Percentiles rank a stretch among this genome's conserved stretches.
Conservation (phyloP, 140 eudicot species). For the Anethum foeniculum region DNA sequence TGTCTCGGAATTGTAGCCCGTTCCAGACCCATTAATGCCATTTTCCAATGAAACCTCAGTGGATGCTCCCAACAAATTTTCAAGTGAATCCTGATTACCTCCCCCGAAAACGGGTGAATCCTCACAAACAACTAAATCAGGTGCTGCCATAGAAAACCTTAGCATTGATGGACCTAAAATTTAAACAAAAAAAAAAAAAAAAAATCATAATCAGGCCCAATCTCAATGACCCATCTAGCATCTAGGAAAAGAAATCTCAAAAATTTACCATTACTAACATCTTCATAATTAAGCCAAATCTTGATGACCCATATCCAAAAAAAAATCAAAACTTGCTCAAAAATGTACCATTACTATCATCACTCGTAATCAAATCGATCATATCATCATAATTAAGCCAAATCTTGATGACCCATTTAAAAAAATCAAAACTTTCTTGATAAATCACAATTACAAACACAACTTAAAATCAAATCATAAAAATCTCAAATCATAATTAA, state of each 20-base stretch:
- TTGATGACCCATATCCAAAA: slow-evolving; percentile 1
- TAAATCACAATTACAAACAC: slow-evolving; percentile 29
- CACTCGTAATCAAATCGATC: slow-evolving; percentile 28
- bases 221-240: slow-evolving; percentile 7
- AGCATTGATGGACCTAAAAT: slow-evolving; percentile 37
- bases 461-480: not conserved
- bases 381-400: slow-evolving; percentile 24
- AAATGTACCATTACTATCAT: slow-evolving; percentile 28
- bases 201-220: slow-evolving; percentile 12
- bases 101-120: slow-evolving; percentile 61
- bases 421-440: slow-evolving; percentile 15
- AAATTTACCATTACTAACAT: slow-evolving; percentile 31
- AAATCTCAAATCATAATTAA: not conserved
- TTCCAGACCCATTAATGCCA: slow-evolving; percentile 54
- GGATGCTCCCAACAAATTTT: slow-evolving; percentile 31
- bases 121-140: slow-evolving; percentile 60
- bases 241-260: slow-evolving; percentile 8
- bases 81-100: slow-evolving; percentile 41
- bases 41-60: slow-evolving; percentile 71
- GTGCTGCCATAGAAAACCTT: slow-evolving; percentile 58
- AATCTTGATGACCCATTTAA: slow-evolving; percentile 13
- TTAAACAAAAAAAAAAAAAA: not conserved
- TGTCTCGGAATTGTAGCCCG: slow-evolving; percentile 20
- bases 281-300: slow-evolving; percentile 16
- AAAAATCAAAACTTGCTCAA: slow-evolving; percentile 11